Base-by-base conservation (phyloP, 495 filamentous ascomycete genomes). In the Hypoxylon cercidicola region DNA sequence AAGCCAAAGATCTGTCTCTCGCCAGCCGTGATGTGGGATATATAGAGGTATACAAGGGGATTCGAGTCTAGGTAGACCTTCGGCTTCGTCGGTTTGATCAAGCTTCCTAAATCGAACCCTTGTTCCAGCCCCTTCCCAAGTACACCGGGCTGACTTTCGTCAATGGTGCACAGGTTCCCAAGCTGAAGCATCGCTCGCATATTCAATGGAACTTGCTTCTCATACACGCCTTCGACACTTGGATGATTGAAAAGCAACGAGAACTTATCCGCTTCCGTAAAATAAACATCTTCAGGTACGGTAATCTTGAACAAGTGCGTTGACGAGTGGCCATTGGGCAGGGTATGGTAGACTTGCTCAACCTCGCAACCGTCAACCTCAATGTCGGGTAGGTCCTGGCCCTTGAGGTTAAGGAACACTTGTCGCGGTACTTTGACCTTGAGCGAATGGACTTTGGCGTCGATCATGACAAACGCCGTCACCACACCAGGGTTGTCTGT, bases 201-300 rank as follows among this genome's bases (percentile, higher is more conserved):
- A 59, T 89, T 90, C 28, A 97, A 79, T 8, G 96, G 92, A 4
- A 99, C 82, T 60, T 96, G 89, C 72, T 89, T 93, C 72, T 99
- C 96, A 72, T 99, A 99, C 13, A 98, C 90, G 21, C 96, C 95
- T 74, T 99, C 95, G 4, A 98, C 90, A 70, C 92, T 97, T 0
- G 92, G 88, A 74, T 99, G 95, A 62, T 94, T 90, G 78, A 97
- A 92, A 12, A 98, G 81, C 7, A 86, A 74, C 15, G 87, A 84
- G 45, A 99, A 88, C 71, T 95, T 94, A 45, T 92, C 86, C 0
- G 88, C 80, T 69, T 98, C 91, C 41, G 86, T 84, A 35, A 97
- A 84, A 74, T 93, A 99, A 3, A 89, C 83, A 41, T 95, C 90
- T 72, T 99, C 95, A 0, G 92, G 83, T 74, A 99, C 88, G 0